phyloP scores from a whole-genome alignment of 768 basidiomycete species.

The Russula sp. region DNA sequence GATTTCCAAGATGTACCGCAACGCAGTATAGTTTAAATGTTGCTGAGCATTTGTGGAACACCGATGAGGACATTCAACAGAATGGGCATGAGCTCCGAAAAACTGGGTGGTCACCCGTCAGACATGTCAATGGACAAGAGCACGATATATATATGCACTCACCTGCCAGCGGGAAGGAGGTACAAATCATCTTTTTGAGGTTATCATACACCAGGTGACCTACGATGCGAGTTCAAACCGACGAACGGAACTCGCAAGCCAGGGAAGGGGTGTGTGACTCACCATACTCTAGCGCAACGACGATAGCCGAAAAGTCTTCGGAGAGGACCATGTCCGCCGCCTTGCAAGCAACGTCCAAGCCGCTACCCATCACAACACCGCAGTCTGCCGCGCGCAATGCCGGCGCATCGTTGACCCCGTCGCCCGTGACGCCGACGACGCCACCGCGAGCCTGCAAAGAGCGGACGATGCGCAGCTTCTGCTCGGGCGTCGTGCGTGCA shows the following conservation, averaged over 20 bases:
- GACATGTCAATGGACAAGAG: not conserved
- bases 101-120: slow-evolving; percentile 32
- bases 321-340: slow-evolving; percentile 60
- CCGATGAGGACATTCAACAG: slow-evolving; percentile 43
- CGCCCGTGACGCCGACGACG: slow-evolving; percentile 60
- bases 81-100: slow-evolving; percentile 58
- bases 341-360: slow-evolving; percentile 46
- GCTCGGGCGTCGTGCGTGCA: slow-evolving; percentile 56
- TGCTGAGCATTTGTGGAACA: slow-evolving; percentile 39
- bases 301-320: slow-evolving; percentile 60
- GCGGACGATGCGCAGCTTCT: slow-evolving; percentile 60
- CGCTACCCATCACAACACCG: slow-evolving; percentile 53
- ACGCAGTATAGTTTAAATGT: slow-evolving; percentile 48
- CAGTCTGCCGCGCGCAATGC: slow-evolving; percentile 56
- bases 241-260: not conserved
- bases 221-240: not conserved
- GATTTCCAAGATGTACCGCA: slow-evolving; percentile 20
- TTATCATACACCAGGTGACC: slow-evolving; percentile 59
- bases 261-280: not conserved
- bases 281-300: slow-evolving; percentile 59
- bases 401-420: slow-evolving; percentile 58
- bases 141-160: slow-evolving; percentile 12
- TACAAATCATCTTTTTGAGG: slow-evolving; percentile 52
- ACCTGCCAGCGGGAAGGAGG: slow-evolving; percentile 45
- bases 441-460: slow-evolving; percentile 46